Evolutionary conservation across 2,329 filamentous ascomycete species (phyloP).

Genomic region (Gaeumannomyces tritici): DNA sequence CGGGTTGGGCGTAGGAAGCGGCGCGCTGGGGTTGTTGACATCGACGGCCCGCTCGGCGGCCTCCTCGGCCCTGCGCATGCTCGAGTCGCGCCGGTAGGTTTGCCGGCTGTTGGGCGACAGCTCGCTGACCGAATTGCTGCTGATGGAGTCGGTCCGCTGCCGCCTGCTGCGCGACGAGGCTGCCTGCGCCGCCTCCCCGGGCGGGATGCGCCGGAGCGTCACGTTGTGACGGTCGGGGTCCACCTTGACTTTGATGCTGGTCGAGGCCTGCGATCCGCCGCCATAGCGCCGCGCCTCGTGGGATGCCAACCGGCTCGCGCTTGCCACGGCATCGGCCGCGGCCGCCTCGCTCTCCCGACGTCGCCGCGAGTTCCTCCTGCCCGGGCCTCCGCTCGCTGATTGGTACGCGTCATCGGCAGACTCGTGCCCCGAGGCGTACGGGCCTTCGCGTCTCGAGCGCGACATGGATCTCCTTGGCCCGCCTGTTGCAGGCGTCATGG

Average conservation of each 20-base stretch:
- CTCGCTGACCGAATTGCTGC: slow-evolving; percentile 48
- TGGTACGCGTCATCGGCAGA: slow-evolving; percentile 34
- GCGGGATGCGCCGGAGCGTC: slow-evolving; percentile 50
- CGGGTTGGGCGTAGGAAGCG: slow-evolving; percentile 45
- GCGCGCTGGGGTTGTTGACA: slow-evolving; percentile 23
- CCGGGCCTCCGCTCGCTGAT: slow-evolving; percentile 29
- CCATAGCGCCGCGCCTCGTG: slow-evolving; percentile 30
- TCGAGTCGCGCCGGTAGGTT: slow-evolving; percentile 46
- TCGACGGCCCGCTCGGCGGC: slow-evolving; percentile 29
- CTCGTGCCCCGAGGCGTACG: slow-evolving; percentile 33
- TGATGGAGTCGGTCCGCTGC: slow-evolving; percentile 35
- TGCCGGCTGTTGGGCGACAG: slow-evolving; percentile 26
- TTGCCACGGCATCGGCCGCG: slow-evolving; percentile 35
- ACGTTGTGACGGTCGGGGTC: slow-evolving; percentile 53
- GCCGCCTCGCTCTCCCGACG: slow-evolving; percentile 34
- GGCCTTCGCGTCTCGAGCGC: slow-evolving; percentile 28
- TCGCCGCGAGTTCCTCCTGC: slow-evolving; percentile 30
- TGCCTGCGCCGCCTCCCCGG: slow-evolving; percentile 43
- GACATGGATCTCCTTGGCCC: slow-evolving; percentile 21
- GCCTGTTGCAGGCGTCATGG: background rate
- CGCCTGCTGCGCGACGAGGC: slow-evolving; percentile 24
- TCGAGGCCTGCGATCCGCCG: slow-evolving; percentile 14
- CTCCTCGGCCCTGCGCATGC: slow-evolving; percentile 34
- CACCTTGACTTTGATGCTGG: slow-evolving; percentile 49
- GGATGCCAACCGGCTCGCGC: slow-evolving; percentile 36